Percentiles rank a stretch among this genome's conserved stretches.
Conservation (phyloP, 352 stramenopile species). For the Globisporangium takayamanum region DNA sequence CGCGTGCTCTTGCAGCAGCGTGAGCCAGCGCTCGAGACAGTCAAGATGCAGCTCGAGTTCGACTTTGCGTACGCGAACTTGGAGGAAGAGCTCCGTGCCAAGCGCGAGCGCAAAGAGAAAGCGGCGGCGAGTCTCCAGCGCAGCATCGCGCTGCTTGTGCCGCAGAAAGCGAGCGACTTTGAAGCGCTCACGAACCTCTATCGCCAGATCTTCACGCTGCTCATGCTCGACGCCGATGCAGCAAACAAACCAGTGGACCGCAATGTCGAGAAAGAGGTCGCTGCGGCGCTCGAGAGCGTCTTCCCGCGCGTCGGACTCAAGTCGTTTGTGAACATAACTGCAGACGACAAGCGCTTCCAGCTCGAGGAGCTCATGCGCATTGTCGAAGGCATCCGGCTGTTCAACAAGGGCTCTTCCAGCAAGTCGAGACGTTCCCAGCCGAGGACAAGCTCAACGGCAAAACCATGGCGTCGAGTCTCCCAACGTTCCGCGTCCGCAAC, state of each 20-base stretch:
- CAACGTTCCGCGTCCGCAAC: conserved; percentile 23
- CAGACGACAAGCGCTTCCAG: conserved; percentile 89
- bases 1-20: conserved; percentile 65
- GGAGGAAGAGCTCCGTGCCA: conserved; percentile 60
- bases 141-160: conserved; percentile 72
- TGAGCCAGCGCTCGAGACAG: conserved; percentile 82
- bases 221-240: conserved; percentile 65
- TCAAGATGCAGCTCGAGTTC: conserved; percentile 95
- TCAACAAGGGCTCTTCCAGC: conserved; percentile 85
- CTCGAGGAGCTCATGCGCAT: conserved; percentile 89
- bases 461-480: conserved; percentile 5
- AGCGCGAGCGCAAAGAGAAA: conserved; percentile 49
- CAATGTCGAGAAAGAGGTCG: conserved; percentile 79
- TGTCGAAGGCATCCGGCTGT: conserved; percentile 90
- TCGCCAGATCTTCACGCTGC: conserved; percentile 80
- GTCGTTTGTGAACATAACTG: conserved; percentile 86
- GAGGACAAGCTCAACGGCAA: conserved; percentile 27
- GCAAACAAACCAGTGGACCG: conserved; percentile 43
- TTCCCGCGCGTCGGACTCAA: conserved; percentile 93
- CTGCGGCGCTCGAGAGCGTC: conserved; percentile 90
- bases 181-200: conserved; percentile 90
- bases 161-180: conserved; percentile 78
- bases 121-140: conserved; percentile 59
- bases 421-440: conserved; percentile 47
- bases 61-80: conserved; percentile 88